Conservation (phyloP, 2,329 filamentous ascomycete genomes). For the Xylariaceae sp. region DNA sequence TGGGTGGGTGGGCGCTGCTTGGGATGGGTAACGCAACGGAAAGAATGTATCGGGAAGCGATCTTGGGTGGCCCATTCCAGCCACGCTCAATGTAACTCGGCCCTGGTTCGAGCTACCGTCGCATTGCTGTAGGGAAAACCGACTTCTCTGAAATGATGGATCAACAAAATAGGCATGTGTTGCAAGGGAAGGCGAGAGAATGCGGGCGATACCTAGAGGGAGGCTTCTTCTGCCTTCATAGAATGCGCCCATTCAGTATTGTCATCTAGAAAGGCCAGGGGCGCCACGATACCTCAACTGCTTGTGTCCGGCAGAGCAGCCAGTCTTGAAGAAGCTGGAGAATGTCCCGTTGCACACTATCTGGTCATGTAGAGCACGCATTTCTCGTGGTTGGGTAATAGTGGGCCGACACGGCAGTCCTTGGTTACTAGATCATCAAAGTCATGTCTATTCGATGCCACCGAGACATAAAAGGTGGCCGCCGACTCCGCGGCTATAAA, state of each 20-base stretch:
- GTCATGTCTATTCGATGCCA: constrained; percentile 9
- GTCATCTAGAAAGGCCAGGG: background rate
- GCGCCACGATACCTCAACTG: constrained; percentile 1
- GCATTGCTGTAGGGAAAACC: constrained; percentile 7
- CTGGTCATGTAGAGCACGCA: background rate
- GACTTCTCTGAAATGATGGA: constrained; percentile 19
- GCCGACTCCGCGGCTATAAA: background rate
- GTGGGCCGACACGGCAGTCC: background rate
- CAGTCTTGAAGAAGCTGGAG: background rate
- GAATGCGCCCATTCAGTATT: background rate
- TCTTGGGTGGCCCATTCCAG: constrained; percentile 27
- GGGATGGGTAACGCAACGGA: constrained; percentile 21
- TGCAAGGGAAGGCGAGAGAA: constrained; percentile 2
- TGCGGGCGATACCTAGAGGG: background rate
- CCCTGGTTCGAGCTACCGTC: constrained; percentile 16
- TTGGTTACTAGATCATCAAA: background rate
- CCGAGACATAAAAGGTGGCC: constrained; percentile 14
- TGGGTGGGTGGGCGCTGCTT: background rate
- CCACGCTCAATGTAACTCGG: constrained; percentile 24
- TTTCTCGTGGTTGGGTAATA: background rate
- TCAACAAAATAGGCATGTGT: constrained; percentile 14
- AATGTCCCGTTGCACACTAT: background rate
- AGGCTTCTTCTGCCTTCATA: background rate
- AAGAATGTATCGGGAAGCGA: constrained; percentile 28
- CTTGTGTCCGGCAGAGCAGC: background rate